Evolutionary conservation across 2,329 filamentous ascomycete genomes (phyloP).

Genomic region (Paraconiothyrium sp.): DNA sequence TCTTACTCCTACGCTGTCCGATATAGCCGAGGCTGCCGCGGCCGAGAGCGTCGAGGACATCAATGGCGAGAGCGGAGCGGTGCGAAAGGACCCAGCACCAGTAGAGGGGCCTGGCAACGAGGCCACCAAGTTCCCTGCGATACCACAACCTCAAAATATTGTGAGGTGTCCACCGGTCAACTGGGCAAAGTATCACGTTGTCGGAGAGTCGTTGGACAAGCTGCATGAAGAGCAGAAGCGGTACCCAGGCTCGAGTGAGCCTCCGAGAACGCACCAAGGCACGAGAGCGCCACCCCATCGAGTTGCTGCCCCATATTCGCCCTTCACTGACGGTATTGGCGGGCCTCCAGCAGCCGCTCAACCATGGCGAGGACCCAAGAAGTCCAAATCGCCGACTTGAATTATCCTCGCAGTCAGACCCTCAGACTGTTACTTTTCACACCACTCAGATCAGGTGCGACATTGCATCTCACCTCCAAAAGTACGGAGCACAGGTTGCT

Average conservation of each 20-base stretch:
- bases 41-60: slow-evolving; percentile 37
- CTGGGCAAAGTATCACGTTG: slow-evolving; percentile 93
- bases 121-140: slow-evolving; percentile 63
- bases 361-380: slow-evolving; percentile 42
- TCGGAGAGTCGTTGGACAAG: slow-evolving; percentile 83
- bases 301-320: slow-evolving; percentile 68
- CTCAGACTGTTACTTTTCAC: slow-evolving; percentile 12
- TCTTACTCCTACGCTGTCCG: slow-evolving; percentile 51
- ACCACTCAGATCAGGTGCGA: slow-evolving; percentile 16
- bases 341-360: slow-evolving; percentile 35
- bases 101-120: slow-evolving; percentile 25
- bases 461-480: slow-evolving; percentile 28
- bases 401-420: background rate
- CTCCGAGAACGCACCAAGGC: slow-evolving; percentile 43
- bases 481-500: slow-evolving; percentile 35
- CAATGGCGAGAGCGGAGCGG: slow-evolving; percentile 28
- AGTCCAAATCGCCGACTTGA: slow-evolving; percentile 45
- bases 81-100: slow-evolving; percentile 41
- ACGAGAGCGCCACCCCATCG: slow-evolving; percentile 59
- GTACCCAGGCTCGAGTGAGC: slow-evolving; percentile 52
- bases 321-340: slow-evolving; percentile 62
- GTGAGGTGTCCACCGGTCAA: slow-evolving; percentile 90
- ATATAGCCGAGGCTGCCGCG: slow-evolving; percentile 44
- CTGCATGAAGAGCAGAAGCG: slow-evolving; percentile 81
- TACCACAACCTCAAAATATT: slow-evolving; percentile 82